phyloP scores from a whole-genome alignment of 257 asterid species.

The Rhazya stricta region DNA sequence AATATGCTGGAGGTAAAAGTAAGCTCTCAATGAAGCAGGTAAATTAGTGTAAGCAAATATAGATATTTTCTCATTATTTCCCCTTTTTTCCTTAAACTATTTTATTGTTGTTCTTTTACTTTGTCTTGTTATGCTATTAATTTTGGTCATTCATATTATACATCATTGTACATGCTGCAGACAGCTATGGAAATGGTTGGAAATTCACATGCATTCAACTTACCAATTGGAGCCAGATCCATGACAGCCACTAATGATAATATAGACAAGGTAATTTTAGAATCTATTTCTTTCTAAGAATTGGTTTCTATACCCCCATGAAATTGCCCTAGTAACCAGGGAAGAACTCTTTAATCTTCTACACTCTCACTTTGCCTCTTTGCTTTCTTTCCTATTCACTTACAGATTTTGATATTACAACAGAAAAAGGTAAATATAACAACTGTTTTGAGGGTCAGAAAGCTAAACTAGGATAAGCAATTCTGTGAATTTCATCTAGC shows the following conservation, averaged over 20 bases:
- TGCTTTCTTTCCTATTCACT: neutral
- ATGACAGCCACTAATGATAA: constrained; percentile 5
- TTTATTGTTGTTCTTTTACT: neutral
- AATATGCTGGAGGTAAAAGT: constrained; percentile 46
- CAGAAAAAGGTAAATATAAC: neutral
- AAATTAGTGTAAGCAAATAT: neutral
- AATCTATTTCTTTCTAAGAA: constrained; percentile 8
- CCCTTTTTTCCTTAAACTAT: neutral
- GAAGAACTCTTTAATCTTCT: neutral
- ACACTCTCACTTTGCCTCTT: neutral
- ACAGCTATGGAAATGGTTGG: constrained; percentile 22
- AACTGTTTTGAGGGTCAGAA: neutral
- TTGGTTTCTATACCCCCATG: neutral
- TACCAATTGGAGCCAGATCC: constrained; percentile 15
- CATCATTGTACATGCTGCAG: constrained; percentile 16
- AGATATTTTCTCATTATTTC: neutral
- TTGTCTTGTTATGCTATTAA: no score
- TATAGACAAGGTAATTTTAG: constrained; percentile 21
- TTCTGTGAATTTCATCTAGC: neutral
- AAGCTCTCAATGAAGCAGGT: constrained; percentile 51
- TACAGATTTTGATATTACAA: neutral
- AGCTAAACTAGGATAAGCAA: neutral
- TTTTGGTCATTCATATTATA: neutral
- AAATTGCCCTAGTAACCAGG: neutral
- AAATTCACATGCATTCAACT: constrained; percentile 15